Percentiles rank a stretch among this genome's conserved stretches.
phyloP scores from a whole-genome alignment of 75 land plant species.

The Selaginella moellendorffii region DNA sequence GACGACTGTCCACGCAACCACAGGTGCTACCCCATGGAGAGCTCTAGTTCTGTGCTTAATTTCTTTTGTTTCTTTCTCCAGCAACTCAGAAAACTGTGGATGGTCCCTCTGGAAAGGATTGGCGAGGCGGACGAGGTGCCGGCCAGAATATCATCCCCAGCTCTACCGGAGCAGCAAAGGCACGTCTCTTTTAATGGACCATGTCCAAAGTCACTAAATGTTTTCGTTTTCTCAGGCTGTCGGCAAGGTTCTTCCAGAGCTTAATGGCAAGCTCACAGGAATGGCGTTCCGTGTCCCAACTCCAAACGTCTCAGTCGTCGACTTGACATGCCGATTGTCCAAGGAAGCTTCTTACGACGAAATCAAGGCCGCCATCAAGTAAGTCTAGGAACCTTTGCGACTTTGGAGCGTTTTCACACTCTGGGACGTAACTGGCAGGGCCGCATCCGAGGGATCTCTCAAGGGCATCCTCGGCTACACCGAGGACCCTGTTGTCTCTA shows the following conservation, averaged over 20 bases:
- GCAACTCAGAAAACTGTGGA: not conserved
- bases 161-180: not conserved
- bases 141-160: not conserved
- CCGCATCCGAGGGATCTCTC: slow-evolving; percentile 73
- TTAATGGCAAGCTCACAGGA: slow-evolving; percentile 93
- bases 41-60: no score
- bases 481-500: slow-evolving; percentile 93
- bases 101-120: not conserved
- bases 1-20: slow-evolving; percentile 95
- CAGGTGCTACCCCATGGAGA: no score
- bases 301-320: slow-evolving; percentile 91
- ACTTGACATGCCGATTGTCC: slow-evolving; percentile 67
- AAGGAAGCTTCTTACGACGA: slow-evolving; percentile 84
- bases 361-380: slow-evolving; percentile 79
- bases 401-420: not conserved
- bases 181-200: not conserved
- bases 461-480: slow-evolving; percentile 94
- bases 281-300: slow-evolving; percentile 98
- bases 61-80: no score
- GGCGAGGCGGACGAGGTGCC: not conserved
- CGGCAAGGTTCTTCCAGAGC: slow-evolving; percentile 90
- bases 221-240: slow-evolving; percentile 48
- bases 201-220: not conserved
- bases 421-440: slow-evolving; percentile 11
- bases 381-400: slow-evolving; percentile 6